These are phyloP conservation scores for Pythium sp. DNA, from an alignment of 352 stramenopile species.

Conservation along the genomic window DNA sequence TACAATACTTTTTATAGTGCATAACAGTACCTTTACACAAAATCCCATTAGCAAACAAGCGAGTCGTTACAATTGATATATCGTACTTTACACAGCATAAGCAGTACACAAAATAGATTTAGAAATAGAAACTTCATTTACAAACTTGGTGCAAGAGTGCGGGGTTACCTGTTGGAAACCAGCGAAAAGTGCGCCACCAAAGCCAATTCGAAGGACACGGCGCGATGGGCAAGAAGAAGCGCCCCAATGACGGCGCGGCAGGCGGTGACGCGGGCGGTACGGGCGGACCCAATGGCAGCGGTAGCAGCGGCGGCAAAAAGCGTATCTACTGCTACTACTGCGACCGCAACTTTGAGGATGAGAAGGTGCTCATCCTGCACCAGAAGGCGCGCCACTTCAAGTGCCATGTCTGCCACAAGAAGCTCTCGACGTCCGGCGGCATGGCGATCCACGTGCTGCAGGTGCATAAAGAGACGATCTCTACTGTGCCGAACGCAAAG, in stretches of 20 bases:
- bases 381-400: conserved; percentile 93
- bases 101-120: not conserved
- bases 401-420: conserved; percentile 90
- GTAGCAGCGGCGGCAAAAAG: conserved; percentile 31
- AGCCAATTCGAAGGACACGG: conserved; percentile 5
- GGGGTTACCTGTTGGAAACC: conserved; percentile 4
- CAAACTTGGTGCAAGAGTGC: not conserved
- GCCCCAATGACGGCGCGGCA: conserved; percentile 45
- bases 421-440: conserved; percentile 86
- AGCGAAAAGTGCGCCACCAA: not conserved
- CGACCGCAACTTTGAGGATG: conserved; percentile 89
- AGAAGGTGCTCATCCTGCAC: conserved; percentile 91
- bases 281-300: conserved; percentile 17
- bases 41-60: not conserved
- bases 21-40: not conserved
- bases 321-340: conserved; percentile 94
- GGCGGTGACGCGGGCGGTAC: conserved; percentile 8
- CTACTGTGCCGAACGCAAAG: conserved; percentile 84
- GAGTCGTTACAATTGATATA: too few relatives aligned
- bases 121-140: conserved; percentile 4
- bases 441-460: conserved; percentile 89
- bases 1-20: not conserved
- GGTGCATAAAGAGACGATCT: conserved; percentile 86
- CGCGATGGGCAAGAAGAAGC: conserved; percentile 84
- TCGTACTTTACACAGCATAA: not conserved